A percentile compares a stretch with the other conserved stretches of the same genome.
Evolutionary conservation across 192 early-diverging fungal genomes (phyloP).

Genomic region (Podila epigama): DNA sequence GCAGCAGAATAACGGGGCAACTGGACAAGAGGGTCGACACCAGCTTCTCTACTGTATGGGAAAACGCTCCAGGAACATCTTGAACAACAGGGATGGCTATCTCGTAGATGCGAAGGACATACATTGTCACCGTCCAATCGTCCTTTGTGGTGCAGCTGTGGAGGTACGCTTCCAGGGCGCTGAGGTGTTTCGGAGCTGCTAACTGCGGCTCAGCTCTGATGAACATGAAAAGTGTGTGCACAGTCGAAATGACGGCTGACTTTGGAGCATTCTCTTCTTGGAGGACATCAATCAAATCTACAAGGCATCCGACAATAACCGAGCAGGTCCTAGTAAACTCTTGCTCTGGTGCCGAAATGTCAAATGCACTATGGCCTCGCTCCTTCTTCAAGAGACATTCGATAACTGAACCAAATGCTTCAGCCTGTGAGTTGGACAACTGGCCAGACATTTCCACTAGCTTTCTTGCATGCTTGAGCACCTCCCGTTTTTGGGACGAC

Average conservation of each 20-base stretch:
- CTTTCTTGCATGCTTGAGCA: constrained; percentile 10
- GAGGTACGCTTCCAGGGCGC: constrained; percentile 21
- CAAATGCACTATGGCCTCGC: not conserved
- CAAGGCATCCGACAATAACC: constrained; percentile 28
- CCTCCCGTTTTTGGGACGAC: constrained; percentile 19
- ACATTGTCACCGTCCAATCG: constrained; percentile 41
- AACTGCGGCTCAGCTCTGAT: constrained; percentile 19
- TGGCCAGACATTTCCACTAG: constrained; percentile 27
- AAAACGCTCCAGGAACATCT: constrained; percentile 4
- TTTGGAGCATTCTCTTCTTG: constrained; percentile 40
- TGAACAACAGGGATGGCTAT: constrained; percentile 14
- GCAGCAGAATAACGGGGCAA: constrained; percentile 35
- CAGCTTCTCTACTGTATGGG: constrained; percentile 8
- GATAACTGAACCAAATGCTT: constrained; percentile 23
- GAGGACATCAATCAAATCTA: constrained; percentile 31
- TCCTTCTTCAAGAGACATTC: constrained; percentile 18
- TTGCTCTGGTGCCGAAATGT: not conserved
- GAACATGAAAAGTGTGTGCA: constrained; percentile 30
- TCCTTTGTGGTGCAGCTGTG: constrained; percentile 25
- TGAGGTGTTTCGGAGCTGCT: constrained; percentile 18
- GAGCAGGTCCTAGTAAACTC: constrained; percentile 16
- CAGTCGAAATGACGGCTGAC: constrained; percentile 12
- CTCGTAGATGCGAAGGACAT: constrained; percentile 40
- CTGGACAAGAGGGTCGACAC: constrained; percentile 20
- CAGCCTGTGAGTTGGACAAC: constrained; percentile 8